A percentile compares a stretch with the other conserved stretches of the same genome.
phyloP scores from a whole-genome alignment of 2,329 filamentous ascomycete genomes.

The Aspergillus pseudonomiae region DNA sequence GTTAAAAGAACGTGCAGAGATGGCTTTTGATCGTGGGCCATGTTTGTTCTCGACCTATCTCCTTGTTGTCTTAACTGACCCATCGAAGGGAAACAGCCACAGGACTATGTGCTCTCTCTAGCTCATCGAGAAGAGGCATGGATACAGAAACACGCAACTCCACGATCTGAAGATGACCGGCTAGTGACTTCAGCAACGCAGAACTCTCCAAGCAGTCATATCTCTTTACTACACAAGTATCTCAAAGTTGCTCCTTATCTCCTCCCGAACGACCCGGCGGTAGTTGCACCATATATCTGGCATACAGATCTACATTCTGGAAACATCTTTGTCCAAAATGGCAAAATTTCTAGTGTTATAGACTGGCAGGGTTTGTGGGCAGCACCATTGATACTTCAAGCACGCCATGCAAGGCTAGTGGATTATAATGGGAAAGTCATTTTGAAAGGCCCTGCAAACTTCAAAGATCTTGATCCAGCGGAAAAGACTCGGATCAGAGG shows the following conservation, averaged over 20 bases:
- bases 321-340: constrained; percentile 44
- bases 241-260: constrained; percentile 34
- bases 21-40: constrained; percentile 44
- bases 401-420: constrained; percentile 25
- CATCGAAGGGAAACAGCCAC: constrained; percentile 33
- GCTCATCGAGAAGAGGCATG: constrained; percentile 39
- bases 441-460: constrained; percentile 28
- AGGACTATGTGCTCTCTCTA: constrained; percentile 37
- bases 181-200: constrained; percentile 29
- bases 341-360: constrained; percentile 43
- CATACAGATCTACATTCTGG: constrained; percentile 43
- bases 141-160: constrained; percentile 34
- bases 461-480: constrained; percentile 20
- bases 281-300: constrained; percentile 39
- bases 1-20: constrained; percentile 36
- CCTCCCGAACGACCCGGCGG: constrained; percentile 26
- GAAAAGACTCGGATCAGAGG: constrained; percentile 19
- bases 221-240: constrained; percentile 38
- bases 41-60: constrained; percentile 32
- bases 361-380: constrained; percentile 46
- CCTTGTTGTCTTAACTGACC: constrained; percentile 9
- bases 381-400: constrained; percentile 29
- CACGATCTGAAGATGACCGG: constrained; percentile 24
- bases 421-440: constrained; percentile 31
- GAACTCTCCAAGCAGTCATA: constrained; percentile 33